Evolutionary conservation across 225 moss, liverwort and hornwort genomes (phyloP).

Genomic region (Neckera pumila): DNA sequence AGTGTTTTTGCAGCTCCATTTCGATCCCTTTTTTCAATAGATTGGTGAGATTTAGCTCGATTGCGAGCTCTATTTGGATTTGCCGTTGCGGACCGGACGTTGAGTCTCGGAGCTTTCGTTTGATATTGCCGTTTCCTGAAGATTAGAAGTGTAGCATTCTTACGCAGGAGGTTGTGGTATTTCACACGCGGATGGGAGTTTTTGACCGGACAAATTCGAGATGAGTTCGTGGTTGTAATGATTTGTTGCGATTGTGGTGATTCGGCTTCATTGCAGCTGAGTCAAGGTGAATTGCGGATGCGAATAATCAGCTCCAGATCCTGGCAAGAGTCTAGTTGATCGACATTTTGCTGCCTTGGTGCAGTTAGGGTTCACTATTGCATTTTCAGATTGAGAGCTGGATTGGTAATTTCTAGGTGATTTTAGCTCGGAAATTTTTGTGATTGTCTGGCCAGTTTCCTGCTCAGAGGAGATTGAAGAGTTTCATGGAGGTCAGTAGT

Average conservation of each 20-base stretch:
- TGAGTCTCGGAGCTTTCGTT: background rate
- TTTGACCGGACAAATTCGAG: background rate
- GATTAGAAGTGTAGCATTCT: background rate
- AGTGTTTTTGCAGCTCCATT: background rate
- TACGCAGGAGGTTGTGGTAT: background rate
- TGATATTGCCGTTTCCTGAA: background rate
- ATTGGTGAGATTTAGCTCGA: background rate
- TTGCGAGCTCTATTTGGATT: background rate
- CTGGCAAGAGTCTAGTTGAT: background rate
- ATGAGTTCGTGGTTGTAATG: background rate
- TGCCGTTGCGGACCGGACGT: background rate
- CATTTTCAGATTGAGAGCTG: background rate
- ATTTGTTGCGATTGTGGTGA: background rate
- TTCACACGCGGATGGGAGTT: background rate
- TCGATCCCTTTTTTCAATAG: background rate
- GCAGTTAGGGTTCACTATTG: conserved; percentile 23
- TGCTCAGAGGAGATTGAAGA: background rate
- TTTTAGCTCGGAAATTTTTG: background rate
- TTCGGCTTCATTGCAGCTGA: background rate
- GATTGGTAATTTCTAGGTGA: background rate
- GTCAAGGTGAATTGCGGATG: background rate
- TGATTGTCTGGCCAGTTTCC: background rate
- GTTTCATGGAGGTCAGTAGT: background rate
- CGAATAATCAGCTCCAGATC: background rate
- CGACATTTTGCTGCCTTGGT: background rate